Percentiles rank a stretch among this genome's conserved stretches.
These are phyloP conservation scores for Eimeria praecox DNA, from an alignment of 169 alveolate genomes.

Conservation along the genomic window DNA sequence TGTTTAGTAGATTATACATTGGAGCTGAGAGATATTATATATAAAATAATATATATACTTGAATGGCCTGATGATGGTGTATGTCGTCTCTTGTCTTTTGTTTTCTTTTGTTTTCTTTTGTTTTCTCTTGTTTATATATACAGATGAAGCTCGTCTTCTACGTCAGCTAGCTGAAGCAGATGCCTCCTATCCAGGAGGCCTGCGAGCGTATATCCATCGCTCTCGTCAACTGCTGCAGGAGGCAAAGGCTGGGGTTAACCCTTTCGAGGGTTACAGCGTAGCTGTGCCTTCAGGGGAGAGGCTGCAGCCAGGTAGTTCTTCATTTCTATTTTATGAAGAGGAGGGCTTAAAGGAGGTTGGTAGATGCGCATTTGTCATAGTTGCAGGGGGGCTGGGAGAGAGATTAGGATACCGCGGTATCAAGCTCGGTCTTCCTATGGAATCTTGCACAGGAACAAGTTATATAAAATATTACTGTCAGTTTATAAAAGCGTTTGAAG, in stretches of 20 bases:
- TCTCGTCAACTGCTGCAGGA: constrained; percentile 84
- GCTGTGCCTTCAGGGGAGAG: constrained; percentile 91
- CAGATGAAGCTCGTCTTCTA: constrained; percentile 46
- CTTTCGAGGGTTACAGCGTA: constrained; percentile 92
- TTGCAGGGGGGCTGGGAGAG: constrained; percentile 98
- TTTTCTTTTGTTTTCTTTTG: not conserved
- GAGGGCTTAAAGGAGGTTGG: constrained; percentile 80
- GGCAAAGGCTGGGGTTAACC: constrained; percentile 92
- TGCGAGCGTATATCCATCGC: constrained; percentile 25
- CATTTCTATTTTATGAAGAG: constrained; percentile 59
- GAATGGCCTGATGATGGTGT: not conserved
- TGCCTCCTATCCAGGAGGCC: constrained; percentile 78
- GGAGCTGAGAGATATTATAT: too few species aligned
- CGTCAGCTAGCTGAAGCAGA: constrained; percentile 73
- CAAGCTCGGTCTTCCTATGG: constrained; percentile 92
- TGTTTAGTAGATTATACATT: too few species aligned
- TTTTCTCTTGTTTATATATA: not conserved
- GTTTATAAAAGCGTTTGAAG: constrained; percentile 86
- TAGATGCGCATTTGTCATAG: constrained; percentile 94
- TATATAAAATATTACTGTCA: constrained; percentile 91
- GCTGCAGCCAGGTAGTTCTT: not conserved
- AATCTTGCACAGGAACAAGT: constrained; percentile 85
- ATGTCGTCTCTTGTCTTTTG: not conserved
- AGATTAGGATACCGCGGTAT: constrained; percentile 95
- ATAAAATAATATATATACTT: too few species aligned